Evolutionary conservation across 257 asterid species (phyloP), one percentile per base, ranked within the genome.

Genomic region (Jacaranda copaia): DNA sequence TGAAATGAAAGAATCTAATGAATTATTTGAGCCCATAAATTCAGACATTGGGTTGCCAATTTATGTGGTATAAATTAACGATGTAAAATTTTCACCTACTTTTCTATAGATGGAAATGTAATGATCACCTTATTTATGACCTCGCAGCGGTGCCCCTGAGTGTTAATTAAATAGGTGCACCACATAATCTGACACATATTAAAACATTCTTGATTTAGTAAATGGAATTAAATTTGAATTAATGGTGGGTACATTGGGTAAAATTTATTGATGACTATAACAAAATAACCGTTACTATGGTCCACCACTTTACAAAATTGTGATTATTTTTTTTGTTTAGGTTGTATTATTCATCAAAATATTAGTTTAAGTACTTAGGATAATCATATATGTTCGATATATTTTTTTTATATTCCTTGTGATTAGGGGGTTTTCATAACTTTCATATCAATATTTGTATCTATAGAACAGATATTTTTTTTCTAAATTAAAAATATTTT

Each of bases 81-180:
- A 68, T 35, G 52, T 68, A 36, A 69, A 55, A n/a, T 8, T 36
- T 40, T 14, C 73, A 77, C 77, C 77, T 45, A 70, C 77, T 70
- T 77, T 59, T 60, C 45, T 45, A 32, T 43, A 42, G 13, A 40
- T 65, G 20, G 49, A 55, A 38, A 13, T 25, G 36, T 18, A 14
- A 68, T 49, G 32, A 36, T 72, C 43, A 16, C 58, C 61, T 45
- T 6, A 68, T 55, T 67, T 56, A 76, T 43, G 70, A 35, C 10
- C 43, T 20, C 64, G 32, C 55, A 72, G 69, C 73, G 53, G 68
- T 70, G 40, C 73, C 40, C 40, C 56, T 59, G 55, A 69, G n/a
- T 16, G 13, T 53, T 32, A 12, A 40, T 36, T 57, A 55, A 58
- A 18, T 1, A 57, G 68, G 74, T 19, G 10, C 68, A 67, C 51